Evolutionary conservation across 805 yeast genomes (phyloP), one percentile per base, ranked within the genome.

Genomic region (Pichia occidentalis): DNA sequence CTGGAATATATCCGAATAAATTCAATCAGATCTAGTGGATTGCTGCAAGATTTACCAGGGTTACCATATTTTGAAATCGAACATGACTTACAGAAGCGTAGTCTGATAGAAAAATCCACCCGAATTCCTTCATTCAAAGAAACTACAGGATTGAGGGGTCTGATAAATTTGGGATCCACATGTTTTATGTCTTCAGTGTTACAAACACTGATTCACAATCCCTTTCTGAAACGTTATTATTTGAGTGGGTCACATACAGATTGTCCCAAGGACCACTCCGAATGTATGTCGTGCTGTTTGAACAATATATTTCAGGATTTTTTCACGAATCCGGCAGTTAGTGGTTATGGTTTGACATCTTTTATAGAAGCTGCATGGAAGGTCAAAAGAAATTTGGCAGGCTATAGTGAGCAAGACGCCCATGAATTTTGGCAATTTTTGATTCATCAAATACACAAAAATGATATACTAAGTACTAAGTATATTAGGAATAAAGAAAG

Each of bases 321-420:
- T 47, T 92, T 72, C 61, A 76, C 90, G 0, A 69, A 80, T 2
- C 63, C 70, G 13, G 63, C 69, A 22, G 69, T 73, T 31, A 70
- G 76, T 23, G 87, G 95, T 2, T 80, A 64, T 61, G 97, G 97
- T 0, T 81, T 92, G 45, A 79, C 92, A 2, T 74, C 82, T 35
- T 60, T 92, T 32, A 67, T 92, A 34, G 70, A 75, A n/a, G 85
- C 95, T 10, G 80, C 95, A 1, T 87, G 96, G 90, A 80, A 79
- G 51, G 79, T 80, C 32, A 84, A 85, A 49, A 75, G 83, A 47
- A 73, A 86, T 24, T 71, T 92, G 42, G 95, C 97, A 0, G 99
- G 99, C 1, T 88, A 88, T 49, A 82, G 92, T 24, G 97, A 92
- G 60, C 99, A 92, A 60, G 99, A 92, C 57, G 97, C 98, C 0